Conservation (phyloP, 345 rosid species). For the Pugionium cornutum region DNA sequence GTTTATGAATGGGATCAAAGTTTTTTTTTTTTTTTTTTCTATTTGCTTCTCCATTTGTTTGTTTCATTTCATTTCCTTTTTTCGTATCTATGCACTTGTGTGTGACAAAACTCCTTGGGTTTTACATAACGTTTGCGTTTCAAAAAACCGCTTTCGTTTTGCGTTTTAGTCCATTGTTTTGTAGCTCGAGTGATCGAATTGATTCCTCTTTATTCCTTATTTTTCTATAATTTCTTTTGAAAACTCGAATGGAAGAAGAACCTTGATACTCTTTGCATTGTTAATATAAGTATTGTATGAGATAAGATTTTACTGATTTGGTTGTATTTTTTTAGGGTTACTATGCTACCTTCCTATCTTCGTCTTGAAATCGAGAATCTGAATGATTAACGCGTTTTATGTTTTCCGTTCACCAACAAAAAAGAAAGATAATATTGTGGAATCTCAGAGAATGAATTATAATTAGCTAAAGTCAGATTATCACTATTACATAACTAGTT, state of each 20-base stretch:
- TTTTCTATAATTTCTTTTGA: constrained; percentile 22
- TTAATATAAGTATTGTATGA: constrained; percentile 40
- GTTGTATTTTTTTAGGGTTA: not conserved
- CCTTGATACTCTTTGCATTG: constrained; percentile 37
- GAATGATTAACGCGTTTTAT: not conserved
- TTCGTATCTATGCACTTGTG: constrained; percentile 33
- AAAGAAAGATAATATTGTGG: not conserved
- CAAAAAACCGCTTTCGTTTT: constrained; percentile 31
- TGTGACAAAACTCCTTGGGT: constrained; percentile 40
- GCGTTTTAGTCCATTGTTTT: constrained; percentile 40
- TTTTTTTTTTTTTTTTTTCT: constrained; percentile 15
- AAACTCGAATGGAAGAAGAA: constrained; percentile 18
- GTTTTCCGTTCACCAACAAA: not conserved
- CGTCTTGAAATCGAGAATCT: not conserved
- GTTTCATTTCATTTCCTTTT: constrained; percentile 34
- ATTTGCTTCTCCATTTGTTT: constrained; percentile 41
- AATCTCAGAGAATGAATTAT: not conserved
- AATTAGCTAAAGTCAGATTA: not conserved
- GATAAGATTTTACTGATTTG: constrained; percentile 18
- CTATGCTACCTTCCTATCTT: no score
- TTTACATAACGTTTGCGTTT: constrained; percentile 39
- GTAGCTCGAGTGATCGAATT: constrained; percentile 45
- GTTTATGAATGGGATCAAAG: constrained; percentile 39
- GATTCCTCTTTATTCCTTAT: constrained; percentile 40
- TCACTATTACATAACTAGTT: not conserved